Percentiles rank a stretch among this genome's conserved stretches.
Conservation (phyloP, 441 rosid species). For the Raphanus hybrid region DNA sequence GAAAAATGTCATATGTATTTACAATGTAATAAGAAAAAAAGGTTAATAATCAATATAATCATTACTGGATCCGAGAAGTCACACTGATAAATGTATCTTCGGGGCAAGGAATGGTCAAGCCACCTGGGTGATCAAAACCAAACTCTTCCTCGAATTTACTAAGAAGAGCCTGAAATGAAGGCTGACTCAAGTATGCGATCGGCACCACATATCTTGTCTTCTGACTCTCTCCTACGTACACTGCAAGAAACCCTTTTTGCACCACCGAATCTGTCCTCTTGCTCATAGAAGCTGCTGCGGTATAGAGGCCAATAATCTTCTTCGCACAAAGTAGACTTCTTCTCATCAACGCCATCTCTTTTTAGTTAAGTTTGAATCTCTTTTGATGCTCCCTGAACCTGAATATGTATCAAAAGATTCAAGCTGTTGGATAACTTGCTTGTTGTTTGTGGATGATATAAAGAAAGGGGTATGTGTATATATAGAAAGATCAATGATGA, state of each 20-base stretch:
- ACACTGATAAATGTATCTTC: no score
- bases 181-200: conserved; percentile 23
- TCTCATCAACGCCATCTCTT: no score
- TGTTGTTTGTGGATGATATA: no score
- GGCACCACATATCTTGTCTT: conserved; percentile 28
- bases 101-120: no score
- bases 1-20: background rate
- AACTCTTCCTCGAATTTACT: background rate
- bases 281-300: background rate
- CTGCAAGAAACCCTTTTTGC: conserved; percentile 5
- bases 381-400: background rate
- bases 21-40: no score
- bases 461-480: no score
- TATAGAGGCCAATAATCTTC: conserved; percentile 11
- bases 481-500: background rate
- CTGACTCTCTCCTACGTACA: conserved; percentile 29
- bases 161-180: conserved; percentile 26
- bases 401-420: background rate
- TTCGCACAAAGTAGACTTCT: conserved; percentile 24
- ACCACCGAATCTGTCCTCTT: background rate
- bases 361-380: no score
- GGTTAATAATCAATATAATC: no score
- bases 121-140: no score
- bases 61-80: no score
- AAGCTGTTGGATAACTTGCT: no score